phyloP scores from a whole-genome alignment of 257 asterid genomes.

The Solanum ossicruentum region DNA sequence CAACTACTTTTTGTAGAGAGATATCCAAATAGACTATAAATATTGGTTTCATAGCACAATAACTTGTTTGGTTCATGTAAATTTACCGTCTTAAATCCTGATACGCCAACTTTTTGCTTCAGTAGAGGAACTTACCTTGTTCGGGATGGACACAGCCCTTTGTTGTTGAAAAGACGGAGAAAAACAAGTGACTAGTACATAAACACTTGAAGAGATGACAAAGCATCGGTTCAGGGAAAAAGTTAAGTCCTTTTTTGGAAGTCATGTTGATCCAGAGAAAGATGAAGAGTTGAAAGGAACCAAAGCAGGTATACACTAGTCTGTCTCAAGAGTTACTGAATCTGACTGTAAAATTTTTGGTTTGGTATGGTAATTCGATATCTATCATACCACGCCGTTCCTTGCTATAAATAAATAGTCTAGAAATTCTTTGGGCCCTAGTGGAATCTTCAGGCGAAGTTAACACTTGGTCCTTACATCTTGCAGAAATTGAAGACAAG shows the following conservation, averaged over 20 bases:
- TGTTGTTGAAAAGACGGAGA: neutral
- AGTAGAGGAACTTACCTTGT: neutral
- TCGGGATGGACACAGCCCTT: conserved; percentile 5
- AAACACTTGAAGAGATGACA: conserved; percentile 34
- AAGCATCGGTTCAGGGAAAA: conserved; percentile 35
- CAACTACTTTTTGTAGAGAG: neutral
- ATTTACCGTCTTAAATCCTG: neutral
- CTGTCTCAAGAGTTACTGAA: neutral
- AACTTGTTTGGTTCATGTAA: neutral
- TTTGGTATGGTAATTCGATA: neutral
- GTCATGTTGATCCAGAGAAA: conserved; percentile 36
- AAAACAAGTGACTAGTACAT: conserved; percentile 8
- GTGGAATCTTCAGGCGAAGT: neutral
- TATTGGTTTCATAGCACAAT: neutral
- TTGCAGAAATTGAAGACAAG: conserved; percentile 69
- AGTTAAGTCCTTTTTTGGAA: conserved; percentile 39
- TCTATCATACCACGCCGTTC: neutral
- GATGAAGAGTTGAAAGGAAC: conserved; percentile 48
- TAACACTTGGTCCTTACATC: neutral
- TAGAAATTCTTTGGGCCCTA: neutral
- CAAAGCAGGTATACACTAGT: conserved; percentile 37
- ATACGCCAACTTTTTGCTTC: neutral
- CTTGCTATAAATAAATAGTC: neutral
- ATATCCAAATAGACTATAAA: neutral
- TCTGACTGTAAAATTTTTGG: neutral